A percentile compares a stretch with the other conserved stretches of the same genome.
phyloP scores from a whole-genome alignment of 352 stramenopile genomes.

The Pythium vanterpoolii region DNA sequence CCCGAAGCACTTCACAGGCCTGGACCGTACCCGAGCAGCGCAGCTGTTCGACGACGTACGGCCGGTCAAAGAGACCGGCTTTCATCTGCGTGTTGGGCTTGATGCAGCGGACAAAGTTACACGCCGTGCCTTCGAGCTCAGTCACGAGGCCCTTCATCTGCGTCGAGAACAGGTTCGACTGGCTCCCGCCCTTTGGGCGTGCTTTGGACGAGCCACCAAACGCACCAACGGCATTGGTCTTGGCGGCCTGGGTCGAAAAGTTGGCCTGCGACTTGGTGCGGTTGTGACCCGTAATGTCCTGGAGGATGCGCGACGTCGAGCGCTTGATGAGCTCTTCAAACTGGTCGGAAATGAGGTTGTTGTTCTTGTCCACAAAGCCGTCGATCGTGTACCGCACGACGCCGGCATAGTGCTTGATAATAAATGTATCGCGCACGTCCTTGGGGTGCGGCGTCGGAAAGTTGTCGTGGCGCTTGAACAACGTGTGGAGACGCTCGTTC shows the following conservation, averaged over 20 bases:
- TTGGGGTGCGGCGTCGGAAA: conserved; percentile 87
- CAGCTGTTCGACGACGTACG: conserved; percentile 74
- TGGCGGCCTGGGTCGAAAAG: conserved; percentile 33
- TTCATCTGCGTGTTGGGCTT: conserved; percentile 96
- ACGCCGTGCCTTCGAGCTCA: conserved; percentile 82
- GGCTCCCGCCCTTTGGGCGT: conserved; percentile 60
- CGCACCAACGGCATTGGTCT: conserved; percentile 45
- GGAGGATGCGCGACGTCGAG: conserved; percentile 66
- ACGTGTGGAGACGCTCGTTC: conserved; percentile 76
- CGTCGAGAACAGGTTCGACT: conserved; percentile 70
- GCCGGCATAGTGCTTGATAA: conserved; percentile 82
- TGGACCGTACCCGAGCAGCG: conserved; percentile 71
- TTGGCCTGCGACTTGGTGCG: conserved; percentile 42
- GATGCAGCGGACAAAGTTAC: conserved; percentile 95
- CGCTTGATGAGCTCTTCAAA: conserved; percentile 85
- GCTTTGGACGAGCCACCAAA: conserved; percentile 36
- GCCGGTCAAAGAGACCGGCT: conserved; percentile 70
- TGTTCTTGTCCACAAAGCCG: conserved; percentile 90
- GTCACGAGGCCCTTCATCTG: conserved; percentile 86
- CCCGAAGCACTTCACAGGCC: conserved; percentile 78
- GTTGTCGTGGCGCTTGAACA: conserved; percentile 78
- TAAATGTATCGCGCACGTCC: conserved; percentile 81
- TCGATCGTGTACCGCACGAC: conserved; percentile 83
- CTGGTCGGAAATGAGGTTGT: conserved; percentile 88
- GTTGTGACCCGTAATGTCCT: conserved; percentile 58